Base-by-base conservation (phyloP, 352 stramenopile species). In the Globisporangium uncinulatum region DNA sequence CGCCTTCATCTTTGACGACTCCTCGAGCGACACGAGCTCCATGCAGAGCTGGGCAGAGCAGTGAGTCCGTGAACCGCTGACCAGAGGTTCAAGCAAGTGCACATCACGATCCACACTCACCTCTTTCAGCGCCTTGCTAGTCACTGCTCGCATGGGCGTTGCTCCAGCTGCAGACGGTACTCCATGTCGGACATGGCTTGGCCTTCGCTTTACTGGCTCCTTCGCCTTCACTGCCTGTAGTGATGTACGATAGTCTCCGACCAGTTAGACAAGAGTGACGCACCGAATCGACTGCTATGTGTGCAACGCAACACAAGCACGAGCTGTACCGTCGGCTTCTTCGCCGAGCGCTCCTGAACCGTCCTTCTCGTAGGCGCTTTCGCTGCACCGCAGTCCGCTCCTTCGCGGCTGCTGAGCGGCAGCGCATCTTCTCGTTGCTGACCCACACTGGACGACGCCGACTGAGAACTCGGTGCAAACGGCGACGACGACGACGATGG, bases 11-110 rank as follows among this genome's bases (percentile, higher is more conserved):
- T 58, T 59, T n/a, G 51, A 58, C 19, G 58, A 64, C 8, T 51
- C 51, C 54, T 64, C 51, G 5, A 56, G 51, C 13, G 58, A 64
- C 1, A 64, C 58, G 21, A 64, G 46, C 51, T 64, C 51, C 58
- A 64, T 59, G 51, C 58, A 64, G 20, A 64, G 32, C 58, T 64
- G 20, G 11, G 8, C 6, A 14, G 3, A 9, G 11, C 44, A 15
- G 13, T 13, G 8, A 7, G 17, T 17, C 14, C 14, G 21, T 14
- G 17, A 20, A 45, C 19, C 24, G 42, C 13, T 14, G 42, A 6
- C 20, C 17, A 44, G 24, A 53, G 21, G 14, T 32, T 11, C 34
- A 4, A 9, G 29, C 4, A n/a, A 1, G 11, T 14, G 10, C 5
- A 36, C 21, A 20, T 9, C 15, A 14, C 3, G 14, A 2, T 11